Conservation (phyloP, 2,329 filamentous ascomycete species). For the Fusarium hainanense region DNA sequence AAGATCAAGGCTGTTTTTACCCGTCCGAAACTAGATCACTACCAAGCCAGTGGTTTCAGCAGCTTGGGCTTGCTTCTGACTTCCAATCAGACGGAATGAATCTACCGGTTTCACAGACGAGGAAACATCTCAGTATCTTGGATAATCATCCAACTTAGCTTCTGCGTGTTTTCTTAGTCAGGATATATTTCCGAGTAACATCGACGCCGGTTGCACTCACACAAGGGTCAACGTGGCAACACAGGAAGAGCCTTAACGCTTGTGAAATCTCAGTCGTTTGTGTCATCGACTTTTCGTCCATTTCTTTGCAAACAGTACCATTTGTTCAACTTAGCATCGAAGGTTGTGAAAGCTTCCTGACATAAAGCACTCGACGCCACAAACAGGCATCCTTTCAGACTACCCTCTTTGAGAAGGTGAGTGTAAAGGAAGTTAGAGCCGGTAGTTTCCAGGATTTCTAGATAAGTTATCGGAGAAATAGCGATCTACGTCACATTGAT, state of each 20-base stretch:
- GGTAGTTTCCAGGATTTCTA: neutral
- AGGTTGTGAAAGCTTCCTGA: neutral
- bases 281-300: rapidly evolving
- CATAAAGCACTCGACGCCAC: neutral
- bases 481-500: neutral
- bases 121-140: no score
- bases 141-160: rapidly evolving
- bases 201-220: neutral
- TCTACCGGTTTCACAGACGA: no score
- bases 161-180: neutral
- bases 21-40: no score
- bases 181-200: neutral
- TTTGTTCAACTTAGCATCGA: neutral
- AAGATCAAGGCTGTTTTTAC: no score
- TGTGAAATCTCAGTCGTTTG: neutral
- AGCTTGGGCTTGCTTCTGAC: no score
- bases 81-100: no score
- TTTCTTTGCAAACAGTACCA: neutral
- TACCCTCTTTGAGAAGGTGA: neutral
- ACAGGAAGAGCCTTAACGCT: neutral
- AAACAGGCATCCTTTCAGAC: rapidly evolving
- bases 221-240: neutral
- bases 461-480: neutral
- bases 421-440: neutral
- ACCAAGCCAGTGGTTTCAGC: no score